Evolutionary conservation across 352 stramenopile species (phyloP).

Genomic region (Globisporangium barbulae): DNA sequence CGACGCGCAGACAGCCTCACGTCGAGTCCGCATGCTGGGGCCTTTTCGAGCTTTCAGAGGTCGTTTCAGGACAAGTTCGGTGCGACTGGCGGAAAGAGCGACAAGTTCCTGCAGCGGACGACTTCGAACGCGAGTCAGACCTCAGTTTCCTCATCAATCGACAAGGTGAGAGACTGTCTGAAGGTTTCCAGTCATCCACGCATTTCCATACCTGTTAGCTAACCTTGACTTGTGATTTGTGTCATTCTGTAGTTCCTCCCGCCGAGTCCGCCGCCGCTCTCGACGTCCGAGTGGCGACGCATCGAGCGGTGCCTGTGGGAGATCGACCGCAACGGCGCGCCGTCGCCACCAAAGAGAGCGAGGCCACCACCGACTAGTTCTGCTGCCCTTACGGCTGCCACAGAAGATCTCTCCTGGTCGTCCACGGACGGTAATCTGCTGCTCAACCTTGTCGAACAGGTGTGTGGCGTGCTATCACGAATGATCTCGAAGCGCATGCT

Average conservation of each 20-base stretch:
- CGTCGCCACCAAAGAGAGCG: conserved; percentile 8
- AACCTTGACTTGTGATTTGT: neutral
- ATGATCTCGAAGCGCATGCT: no score
- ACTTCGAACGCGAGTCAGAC: neutral
- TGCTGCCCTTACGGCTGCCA: neutral
- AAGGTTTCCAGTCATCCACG: neutral
- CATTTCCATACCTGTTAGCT: neutral
- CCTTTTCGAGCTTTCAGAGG: conserved; percentile 35
- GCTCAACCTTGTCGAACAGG: neutral
- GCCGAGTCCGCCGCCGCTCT: conserved; percentile 14
- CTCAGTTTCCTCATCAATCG: neutral
- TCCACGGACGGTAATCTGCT: neutral
- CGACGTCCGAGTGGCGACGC: conserved; percentile 38
- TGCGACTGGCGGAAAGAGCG: conserved; percentile 15
- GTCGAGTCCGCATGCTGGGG: neutral
- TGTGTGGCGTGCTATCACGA: neutral
- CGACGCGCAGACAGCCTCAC: no score
- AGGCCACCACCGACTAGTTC: neutral
- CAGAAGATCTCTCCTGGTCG: conserved; percentile 3
- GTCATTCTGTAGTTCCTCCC: conserved; percentile 2
- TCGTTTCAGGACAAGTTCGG: conserved; percentile 37
- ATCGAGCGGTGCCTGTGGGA: conserved; percentile 64
- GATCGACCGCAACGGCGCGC: conserved; percentile 30
- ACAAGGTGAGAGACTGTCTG: neutral
- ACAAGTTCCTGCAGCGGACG: neutral